Base-by-base conservation (phyloP, 169 alveolate genomes). In the Babesia ovis region DNA sequence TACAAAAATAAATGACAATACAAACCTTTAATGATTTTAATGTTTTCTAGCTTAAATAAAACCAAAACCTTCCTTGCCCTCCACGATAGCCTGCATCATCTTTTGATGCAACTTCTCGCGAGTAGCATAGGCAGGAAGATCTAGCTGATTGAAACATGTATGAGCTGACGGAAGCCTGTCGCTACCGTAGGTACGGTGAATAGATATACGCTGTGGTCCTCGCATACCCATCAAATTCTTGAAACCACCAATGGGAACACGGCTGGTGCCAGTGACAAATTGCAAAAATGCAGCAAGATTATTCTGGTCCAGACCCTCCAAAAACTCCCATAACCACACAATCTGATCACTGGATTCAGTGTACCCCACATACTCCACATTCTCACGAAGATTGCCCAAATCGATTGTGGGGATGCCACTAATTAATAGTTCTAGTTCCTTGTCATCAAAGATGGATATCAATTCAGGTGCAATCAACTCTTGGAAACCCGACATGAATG, bases 241-340 rank as follows among this genome's bases (percentile, higher is more conserved):
- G 90, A 98, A 98, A 64, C 99, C 99, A 54, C 98, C 99, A 35
- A 98, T 75, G 34, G 99, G 99, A 18, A 98, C 99, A 80, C 93
- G 73, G 76, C 93, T 88, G 25, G 93, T 88, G 45, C 93, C 93
- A 4, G 93, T 88, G 75, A 88, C 93, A 70, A 88, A 88, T 61
- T 88, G 93, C 62, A 88, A 61, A 90, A 96, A 96, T 39, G 97
- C 96, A 5, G 99, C 98, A 57, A 93, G 92, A 74, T 94, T 93
- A 74, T 91, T 93, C 77, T 94, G 96, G 71, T 95, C 98, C 71
- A 94, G 92, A 46, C 91, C 94, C 60, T 92, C 94, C 48, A 96
- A 69, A 41, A 95, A 86, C 75, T 96, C 99, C 98, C 98, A 96
- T 66, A 96, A 85, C 98, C 99, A 95, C 35, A 77, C 69, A 48